These are phyloP conservation scores for Tephrocybe rancida DNA, from an alignment of 768 basidiomycete genomes.

Conservation along the genomic window DNA sequence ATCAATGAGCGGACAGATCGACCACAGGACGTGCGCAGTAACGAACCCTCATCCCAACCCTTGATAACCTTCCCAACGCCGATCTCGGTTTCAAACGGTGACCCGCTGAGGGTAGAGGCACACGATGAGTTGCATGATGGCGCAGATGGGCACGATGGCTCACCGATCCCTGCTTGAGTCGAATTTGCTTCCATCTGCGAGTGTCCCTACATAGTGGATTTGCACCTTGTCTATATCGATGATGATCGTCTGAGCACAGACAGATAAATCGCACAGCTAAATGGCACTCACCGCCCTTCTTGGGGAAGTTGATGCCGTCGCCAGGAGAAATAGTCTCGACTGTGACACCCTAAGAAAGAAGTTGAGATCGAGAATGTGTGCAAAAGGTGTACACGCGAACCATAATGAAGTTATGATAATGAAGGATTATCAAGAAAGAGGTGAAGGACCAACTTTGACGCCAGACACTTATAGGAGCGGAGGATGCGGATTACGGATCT, in stretches of 20 bases:
- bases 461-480: conserved; percentile 47
- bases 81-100: conserved; percentile 70
- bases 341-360: conserved; percentile 61
- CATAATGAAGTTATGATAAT: conserved; percentile 31
- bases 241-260: conserved; percentile 17
- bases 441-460: conserved; percentile 25
- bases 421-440: conserved; percentile 39
- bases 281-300: conserved; percentile 61
- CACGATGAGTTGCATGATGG: conserved; percentile 6
- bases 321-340: conserved; percentile 61
- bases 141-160: conserved; percentile 23
- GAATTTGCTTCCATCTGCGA: conserved; percentile 63
- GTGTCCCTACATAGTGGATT: conserved; percentile 83
- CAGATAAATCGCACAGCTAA: not conserved
- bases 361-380: conserved; percentile 15
- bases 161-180: conserved; percentile 82
- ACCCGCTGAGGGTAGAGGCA: conserved; percentile 38
- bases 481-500: conserved; percentile 71
- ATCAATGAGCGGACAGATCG: conserved; percentile 21
- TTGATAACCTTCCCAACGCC: conserved; percentile 84
- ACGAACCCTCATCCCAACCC: conserved; percentile 88
- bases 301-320: conserved; percentile 67
- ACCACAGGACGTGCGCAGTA: not conserved
- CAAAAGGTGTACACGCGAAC: conserved; percentile 28
- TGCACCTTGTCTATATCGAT: conserved; percentile 58